Base-by-base conservation (phyloP, 2,329 filamentous ascomycete species). In the Byssoonygena ceratinophila region DNA sequence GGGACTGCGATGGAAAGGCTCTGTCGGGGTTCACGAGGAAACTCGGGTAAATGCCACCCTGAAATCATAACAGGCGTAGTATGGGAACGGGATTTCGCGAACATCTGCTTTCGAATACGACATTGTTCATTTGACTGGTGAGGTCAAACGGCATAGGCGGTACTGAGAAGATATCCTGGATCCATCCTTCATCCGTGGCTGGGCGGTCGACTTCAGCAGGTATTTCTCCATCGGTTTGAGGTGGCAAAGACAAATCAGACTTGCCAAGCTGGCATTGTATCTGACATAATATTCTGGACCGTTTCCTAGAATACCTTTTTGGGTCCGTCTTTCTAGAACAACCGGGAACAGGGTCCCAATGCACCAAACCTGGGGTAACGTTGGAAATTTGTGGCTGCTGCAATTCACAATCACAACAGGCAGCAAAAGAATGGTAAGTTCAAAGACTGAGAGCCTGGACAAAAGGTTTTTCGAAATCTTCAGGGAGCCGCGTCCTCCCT, bases 331-430 rank as follows among this genome's bases (percentile, higher is more conserved):
- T 46, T 52, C 50, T 52, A 46, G 50, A 52, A 52, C 36, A n/a
- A 41, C 50, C 8, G n/a, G 50, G 50, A 43, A 31, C 43, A 46
- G 50, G 50, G 50, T 32, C 34, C 27, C 23, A 32, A 40, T 20
- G 16, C 34, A 8, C 16, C 18, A 41, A 52, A 52, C 50, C 43
- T 47, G 50, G 50, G 50, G 50, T 52, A 52, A 41, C 50, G 43
- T 29, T 46, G 50, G 16, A 31, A 23, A 4, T 27, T 29, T 48
- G 46, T 27, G 40, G 40, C 22, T 44, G 23, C 22, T 29, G 22
- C 22, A 43, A 9, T 16, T 25, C 36, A 25, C 14, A 12, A 39
- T 25, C 5, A 27, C 29, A n/a, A 43, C 9, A 4, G n/a, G 18
- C 18, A 6, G 11, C n/a, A 31, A 18, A 20, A 22, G n/a, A 44